phyloP scores from a whole-genome alignment of 2,329 filamentous ascomycete genomes.

The Cercospora beticola region DNA sequence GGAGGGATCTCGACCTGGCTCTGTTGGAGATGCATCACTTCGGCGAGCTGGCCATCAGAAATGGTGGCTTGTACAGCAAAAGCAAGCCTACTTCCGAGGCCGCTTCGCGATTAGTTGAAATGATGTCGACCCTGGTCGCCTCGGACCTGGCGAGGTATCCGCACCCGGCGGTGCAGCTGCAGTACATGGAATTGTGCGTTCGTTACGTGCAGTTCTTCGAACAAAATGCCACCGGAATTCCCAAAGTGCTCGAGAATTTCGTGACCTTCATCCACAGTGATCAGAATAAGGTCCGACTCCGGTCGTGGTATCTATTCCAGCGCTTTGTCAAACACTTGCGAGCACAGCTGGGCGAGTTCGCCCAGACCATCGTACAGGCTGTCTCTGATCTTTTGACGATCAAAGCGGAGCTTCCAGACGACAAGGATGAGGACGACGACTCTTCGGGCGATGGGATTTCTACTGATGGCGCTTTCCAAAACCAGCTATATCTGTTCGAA shows the following conservation, averaged over 20 bases:
- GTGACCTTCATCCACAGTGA: conserved; percentile 85
- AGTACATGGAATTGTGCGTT: conserved; percentile 98
- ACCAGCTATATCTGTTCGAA: conserved; percentile 91
- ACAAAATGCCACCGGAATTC: conserved; percentile 75
- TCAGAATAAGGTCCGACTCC: conserved; percentile 79
- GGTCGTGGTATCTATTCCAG: conserved; percentile 97
- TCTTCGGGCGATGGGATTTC: conserved; percentile 91
- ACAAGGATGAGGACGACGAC: conserved; percentile 83
- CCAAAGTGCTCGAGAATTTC: conserved; percentile 85
- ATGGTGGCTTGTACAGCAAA: conserved; percentile 83
- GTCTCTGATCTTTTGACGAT: conserved; percentile 86
- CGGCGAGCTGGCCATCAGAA: conserved; percentile 87
- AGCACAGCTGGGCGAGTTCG: conserved; percentile 79
- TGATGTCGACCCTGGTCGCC: conserved; percentile 96
- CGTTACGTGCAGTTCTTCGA: conserved; percentile 94
- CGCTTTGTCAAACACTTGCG: conserved; percentile 87
- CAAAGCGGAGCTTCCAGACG: conserved; percentile 80
- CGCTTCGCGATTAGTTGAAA: conserved; percentile 76
- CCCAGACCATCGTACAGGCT: conserved; percentile 86
- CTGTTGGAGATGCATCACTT: conserved; percentile 95
- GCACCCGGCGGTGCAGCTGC: conserved; percentile 87
- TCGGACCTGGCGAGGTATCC: conserved; percentile 82
- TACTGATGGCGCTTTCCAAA: conserved; percentile 85
- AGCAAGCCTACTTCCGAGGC: conserved; percentile 76
- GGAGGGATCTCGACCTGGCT: conserved; percentile 92